These are phyloP conservation scores for Simmondsia chinensis DNA, from an alignment of 148 eudicot species.

Conservation along the genomic window DNA sequence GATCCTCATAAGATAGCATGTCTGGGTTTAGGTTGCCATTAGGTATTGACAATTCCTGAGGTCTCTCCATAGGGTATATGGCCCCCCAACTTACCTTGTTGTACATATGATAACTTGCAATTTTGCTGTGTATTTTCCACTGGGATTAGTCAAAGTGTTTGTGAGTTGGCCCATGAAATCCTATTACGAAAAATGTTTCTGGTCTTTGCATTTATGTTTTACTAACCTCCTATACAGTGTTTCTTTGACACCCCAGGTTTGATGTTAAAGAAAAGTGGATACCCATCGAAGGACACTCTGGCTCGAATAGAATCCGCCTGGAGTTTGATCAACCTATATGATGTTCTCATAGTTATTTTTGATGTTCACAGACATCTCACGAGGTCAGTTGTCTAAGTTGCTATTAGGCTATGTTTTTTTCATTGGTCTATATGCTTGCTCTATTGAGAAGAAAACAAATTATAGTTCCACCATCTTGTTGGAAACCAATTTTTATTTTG, in stretches of 20 bases:
- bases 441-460: too few relatives aligned
- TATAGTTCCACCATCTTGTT: too few relatives aligned
- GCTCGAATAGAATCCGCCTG: constrained; percentile 76
- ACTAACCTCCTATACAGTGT: constrained; percentile 50
- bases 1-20: too few relatives aligned
- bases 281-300: constrained; percentile 53
- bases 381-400: constrained; percentile 34
- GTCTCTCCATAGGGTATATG: too few relatives aligned
- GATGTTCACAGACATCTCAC: constrained; percentile 90
- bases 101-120: too few relatives aligned
- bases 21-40: too few relatives aligned
- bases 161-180: too few relatives aligned
- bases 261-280: constrained; percentile 62
- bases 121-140: too few relatives aligned
- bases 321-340: constrained; percentile 70
- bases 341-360: constrained; percentile 82
- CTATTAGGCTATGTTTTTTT: not conserved
- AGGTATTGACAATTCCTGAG: too few relatives aligned
- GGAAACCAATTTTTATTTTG: too few relatives aligned
- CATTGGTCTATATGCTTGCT: not conserved
- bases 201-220: not conserved
- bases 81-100: too few relatives aligned
- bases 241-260: constrained; percentile 98
- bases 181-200: constrained; percentile 3
- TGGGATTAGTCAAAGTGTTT: too few relatives aligned